Percentiles rank a stretch among this genome's conserved stretches.
These are phyloP conservation scores for Backusella mclennaniae DNA, from an alignment of 192 early-diverging fungal species.

Conservation along the genomic window DNA sequence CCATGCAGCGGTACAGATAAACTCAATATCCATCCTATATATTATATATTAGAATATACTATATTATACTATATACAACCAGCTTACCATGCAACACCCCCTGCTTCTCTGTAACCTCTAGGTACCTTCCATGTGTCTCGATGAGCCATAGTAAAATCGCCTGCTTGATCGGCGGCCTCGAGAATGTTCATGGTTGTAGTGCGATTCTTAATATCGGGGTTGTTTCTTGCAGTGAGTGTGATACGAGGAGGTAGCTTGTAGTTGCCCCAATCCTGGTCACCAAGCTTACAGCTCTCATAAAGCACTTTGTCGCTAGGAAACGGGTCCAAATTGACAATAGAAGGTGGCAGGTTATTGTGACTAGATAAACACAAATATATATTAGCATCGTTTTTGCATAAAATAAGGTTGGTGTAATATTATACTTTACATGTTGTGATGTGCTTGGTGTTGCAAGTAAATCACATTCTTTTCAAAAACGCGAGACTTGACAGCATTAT, in stretches of 20 bases:
- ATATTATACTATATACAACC: too few species aligned
- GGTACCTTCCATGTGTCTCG: conserved; percentile 29
- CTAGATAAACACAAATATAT: conserved; percentile 8
- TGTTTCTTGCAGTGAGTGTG: not conserved
- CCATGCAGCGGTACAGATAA: conserved; percentile 28
- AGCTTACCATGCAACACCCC: conserved; percentile 18
- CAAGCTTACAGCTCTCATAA: not conserved
- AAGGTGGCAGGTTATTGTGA: conserved; percentile 33
- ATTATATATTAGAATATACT: not conserved
- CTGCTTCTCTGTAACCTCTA: conserved; percentile 25
- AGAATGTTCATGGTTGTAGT: conserved; percentile 22
- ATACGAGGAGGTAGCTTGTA: not conserved
- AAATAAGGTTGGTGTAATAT: too few species aligned
- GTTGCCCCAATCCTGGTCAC: not conserved
- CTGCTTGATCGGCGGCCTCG: conserved; percentile 26
- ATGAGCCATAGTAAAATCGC: conserved; percentile 34
- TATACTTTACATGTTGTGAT: conserved; percentile 18
- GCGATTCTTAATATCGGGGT: conserved; percentile 14
- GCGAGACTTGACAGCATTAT: conserved; percentile 27
- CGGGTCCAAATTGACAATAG: conserved; percentile 20
- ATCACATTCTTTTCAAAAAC: conserved; percentile 23
- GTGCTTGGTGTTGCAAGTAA: conserved; percentile 33
- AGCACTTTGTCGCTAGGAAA: not conserved
- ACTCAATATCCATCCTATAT: conserved; percentile 27
- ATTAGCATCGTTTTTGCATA: not conserved